Conservation (phyloP, 495 filamentous ascomycete species). For the Neurospora sp. region DNA sequence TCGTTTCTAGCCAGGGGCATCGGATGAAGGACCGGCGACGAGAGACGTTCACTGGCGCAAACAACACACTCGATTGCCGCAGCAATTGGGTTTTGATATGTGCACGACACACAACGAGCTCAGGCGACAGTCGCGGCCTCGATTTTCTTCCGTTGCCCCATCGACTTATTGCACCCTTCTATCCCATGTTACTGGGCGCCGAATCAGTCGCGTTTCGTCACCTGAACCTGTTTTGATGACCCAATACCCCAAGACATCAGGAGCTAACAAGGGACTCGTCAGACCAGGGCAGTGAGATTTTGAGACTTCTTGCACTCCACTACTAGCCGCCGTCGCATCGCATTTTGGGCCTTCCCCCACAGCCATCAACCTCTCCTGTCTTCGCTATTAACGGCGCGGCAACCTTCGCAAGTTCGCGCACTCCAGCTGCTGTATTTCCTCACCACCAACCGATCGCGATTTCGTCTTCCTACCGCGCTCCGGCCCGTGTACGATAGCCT, state of each 20-base stretch:
- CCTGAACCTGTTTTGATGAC: not conserved
- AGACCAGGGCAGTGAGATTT: not conserved
- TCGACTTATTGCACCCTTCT: not conserved
- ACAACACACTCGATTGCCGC: not conserved
- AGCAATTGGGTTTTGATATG: not conserved
- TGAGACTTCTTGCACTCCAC: not conserved
- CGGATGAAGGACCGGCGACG: not conserved
- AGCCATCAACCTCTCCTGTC: not conserved
- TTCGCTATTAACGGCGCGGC: not conserved
- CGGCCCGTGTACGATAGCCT: not conserved
- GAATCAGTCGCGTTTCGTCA: not conserved
- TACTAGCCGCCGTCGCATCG: not conserved
- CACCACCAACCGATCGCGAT: not conserved
- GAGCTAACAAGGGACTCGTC: not conserved
- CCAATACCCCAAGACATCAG: not conserved
- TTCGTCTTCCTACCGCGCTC: not conserved
- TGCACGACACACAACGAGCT: not conserved
- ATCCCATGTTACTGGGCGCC: not conserved
- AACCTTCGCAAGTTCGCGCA: not conserved
- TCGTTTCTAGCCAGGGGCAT: not conserved
- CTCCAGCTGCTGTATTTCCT: not conserved
- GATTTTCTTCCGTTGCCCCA: not conserved
- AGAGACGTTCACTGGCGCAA: not conserved
- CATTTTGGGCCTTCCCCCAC: not conserved
- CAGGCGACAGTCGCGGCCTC: not conserved